phyloP scores from a whole-genome alignment of 768 basidiomycete species.

The Symmetrospora coprosmae region DNA sequence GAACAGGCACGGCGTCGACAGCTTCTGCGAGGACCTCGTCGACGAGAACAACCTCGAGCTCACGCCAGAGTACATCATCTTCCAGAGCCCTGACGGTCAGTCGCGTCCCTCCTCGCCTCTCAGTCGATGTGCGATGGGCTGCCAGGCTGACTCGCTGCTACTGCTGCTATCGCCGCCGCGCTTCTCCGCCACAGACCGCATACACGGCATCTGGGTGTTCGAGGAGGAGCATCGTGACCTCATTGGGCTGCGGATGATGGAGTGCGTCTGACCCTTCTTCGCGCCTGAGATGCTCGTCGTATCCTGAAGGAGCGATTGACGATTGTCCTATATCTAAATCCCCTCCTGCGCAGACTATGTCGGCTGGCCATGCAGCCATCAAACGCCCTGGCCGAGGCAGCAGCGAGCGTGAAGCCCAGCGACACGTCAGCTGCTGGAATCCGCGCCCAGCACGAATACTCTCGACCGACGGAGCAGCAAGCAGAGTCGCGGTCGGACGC shows the following conservation, averaged over 20 bases:
- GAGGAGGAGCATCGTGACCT: constrained; percentile 28
- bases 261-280: constrained; percentile 11
- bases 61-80: constrained; percentile 29
- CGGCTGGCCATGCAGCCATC: constrained; percentile 9
- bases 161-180: too few relatives aligned
- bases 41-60: constrained; percentile 26
- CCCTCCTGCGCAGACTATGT: not conserved
- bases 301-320: too few relatives aligned
- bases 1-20: constrained; percentile 31
- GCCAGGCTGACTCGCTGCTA: too few relatives aligned
- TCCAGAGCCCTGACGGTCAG: constrained; percentile 16
- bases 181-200: constrained; percentile 20
- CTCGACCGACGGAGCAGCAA: too few relatives aligned
- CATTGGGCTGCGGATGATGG: constrained; percentile 27
- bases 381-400: constrained; percentile 10
- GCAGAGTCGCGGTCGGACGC: not conserved
- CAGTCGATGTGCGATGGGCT: too few relatives aligned
- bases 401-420: not conserved
- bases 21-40: constrained; percentile 28
- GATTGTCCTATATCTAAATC: not conserved
- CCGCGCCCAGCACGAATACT: too few relatives aligned
- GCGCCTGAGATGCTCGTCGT: too few relatives aligned
- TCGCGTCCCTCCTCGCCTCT: not conserved
- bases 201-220: constrained; percentile 32
- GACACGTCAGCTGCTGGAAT: too few relatives aligned